phyloP scores from a whole-genome alignment of 768 basidiomycete genomes.

The Kwoniella newhampshirensis region DNA sequence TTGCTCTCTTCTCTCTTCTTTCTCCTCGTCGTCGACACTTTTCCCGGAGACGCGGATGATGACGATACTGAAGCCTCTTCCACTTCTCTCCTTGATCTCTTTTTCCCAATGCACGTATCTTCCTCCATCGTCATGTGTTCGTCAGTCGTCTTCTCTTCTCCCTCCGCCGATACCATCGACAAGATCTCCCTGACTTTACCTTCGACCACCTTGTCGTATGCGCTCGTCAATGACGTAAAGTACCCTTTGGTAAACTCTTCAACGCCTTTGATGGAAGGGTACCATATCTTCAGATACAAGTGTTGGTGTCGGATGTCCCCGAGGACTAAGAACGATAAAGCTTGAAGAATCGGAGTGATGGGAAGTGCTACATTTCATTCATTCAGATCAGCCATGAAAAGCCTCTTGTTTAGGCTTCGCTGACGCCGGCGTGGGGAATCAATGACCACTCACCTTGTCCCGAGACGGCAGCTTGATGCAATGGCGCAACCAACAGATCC shows the following conservation, averaged over 20 bases:
- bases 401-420: no score
- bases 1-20: conserved; percentile 23
- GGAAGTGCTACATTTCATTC: conserved; percentile 16
- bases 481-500: conserved; percentile 18
- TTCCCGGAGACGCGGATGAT: no score
- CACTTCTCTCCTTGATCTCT: background rate
- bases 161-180: background rate
- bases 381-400: background rate
- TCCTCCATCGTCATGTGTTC: background rate
- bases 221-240: background rate
- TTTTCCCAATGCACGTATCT: background rate
- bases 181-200: background rate
- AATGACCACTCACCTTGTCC: conserved; percentile 22
- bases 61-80: no score
- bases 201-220: background rate
- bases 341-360: conserved; percentile 15
- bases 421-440: no score
- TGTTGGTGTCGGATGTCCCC: conserved; percentile 20
- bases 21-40: background rate
- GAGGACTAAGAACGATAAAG: conserved; percentile 21
- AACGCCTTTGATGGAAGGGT: background rate
- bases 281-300: background rate
- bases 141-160: background rate
- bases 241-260: conserved; percentile 1
- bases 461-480: conserved; percentile 20